Conservation (phyloP, 2,329 filamentous ascomycete genomes). For the Onygenales sp. region DNA sequence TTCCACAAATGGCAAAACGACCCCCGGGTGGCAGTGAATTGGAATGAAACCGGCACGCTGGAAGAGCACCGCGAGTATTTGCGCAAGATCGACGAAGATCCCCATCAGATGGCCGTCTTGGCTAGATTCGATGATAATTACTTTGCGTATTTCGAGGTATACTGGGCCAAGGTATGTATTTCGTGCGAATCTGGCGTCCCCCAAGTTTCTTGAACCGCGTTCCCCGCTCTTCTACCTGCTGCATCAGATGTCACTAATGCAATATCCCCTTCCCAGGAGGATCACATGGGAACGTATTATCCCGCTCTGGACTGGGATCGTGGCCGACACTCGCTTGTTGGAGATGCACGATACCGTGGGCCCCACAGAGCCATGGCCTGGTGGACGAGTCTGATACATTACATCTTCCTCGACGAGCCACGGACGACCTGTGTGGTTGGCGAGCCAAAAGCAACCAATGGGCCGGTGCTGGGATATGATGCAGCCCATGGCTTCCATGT, state of each 20-base stretch:
- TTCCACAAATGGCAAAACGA: conserved; percentile 81
- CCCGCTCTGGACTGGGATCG: conserved; percentile 48
- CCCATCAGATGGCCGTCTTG: conserved; percentile 61
- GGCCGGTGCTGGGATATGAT: conserved; percentile 63
- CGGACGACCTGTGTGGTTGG: conserved; percentile 45
- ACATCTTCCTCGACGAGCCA: conserved; percentile 50
- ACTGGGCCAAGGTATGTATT: conserved; percentile 57
- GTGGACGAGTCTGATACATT: conserved; percentile 50
- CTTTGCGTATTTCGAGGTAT: conserved; percentile 74
- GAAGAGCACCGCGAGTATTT: conserved; percentile 68
- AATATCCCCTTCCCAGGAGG: conserved; percentile 34
- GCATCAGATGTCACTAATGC: not conserved
- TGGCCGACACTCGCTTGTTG: conserved; percentile 51
- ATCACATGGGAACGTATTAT: conserved; percentile 51
- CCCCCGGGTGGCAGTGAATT: conserved; percentile 67
- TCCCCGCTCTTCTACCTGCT: conserved; percentile 2
- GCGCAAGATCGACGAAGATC: conserved; percentile 57
- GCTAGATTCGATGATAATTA: conserved; percentile 60
- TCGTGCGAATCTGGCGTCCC: not conserved
- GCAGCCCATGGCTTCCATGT: conserved; percentile 63
- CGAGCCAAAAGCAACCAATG: conserved; percentile 64
- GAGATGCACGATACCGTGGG: conserved; percentile 46
- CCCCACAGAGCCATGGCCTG: conserved; percentile 48
- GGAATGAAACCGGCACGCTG: conserved; percentile 68
- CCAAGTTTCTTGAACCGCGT: conserved; percentile 4